Evolutionary conservation across 805 yeast species (phyloP), one percentile per base, ranked within the genome.

Genomic region (Saccharomycopsis sp.): DNA sequence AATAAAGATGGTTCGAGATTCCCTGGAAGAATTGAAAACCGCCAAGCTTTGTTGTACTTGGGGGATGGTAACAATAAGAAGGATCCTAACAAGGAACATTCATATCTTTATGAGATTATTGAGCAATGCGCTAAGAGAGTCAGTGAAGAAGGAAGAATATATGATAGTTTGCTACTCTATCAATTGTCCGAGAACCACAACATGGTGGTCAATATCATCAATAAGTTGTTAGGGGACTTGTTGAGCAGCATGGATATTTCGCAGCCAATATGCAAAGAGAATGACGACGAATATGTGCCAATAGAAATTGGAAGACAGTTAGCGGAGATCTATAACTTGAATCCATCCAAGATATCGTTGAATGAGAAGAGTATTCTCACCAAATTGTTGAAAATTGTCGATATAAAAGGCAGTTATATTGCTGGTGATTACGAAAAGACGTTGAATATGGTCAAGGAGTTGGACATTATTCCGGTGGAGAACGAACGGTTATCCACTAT

Each of bases 171-270:
- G 61, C 75, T 89, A 58, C 78, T 94, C 57, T 93, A 89, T 69
- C 97, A 92, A 72, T 79, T 93, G 63, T 83, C 96, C 53, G 96
- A 89, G 71, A 96, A 92, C 64, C 87, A 87, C 69, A 87, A 87
- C 67, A 84, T 87, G 34, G 97, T 90, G 14, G 79, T 93, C 7
- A 71, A 80, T 1, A 79, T 90, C 60, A 82, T 91, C 63, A 91
- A 89, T 73, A 80, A 83, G 65, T 73, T 89, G 34, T 74, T 94
- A 42, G 90, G 97, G 38, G 96, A 92, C 68, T 78, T 85, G 20
- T 75, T 93, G 56, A 78, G 88, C 54, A 78, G 85, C 56, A 81
- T 86, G 2, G 96, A 88, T 63, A 74, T 87, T 60, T 86, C 84
- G 58, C 79, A 79, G 65, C 79, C 86, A 8, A 72, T 84, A 35